Conservation (phyloP, 202 grass and related monocot species). For the Thinopyrum obtusiflorum region DNA sequence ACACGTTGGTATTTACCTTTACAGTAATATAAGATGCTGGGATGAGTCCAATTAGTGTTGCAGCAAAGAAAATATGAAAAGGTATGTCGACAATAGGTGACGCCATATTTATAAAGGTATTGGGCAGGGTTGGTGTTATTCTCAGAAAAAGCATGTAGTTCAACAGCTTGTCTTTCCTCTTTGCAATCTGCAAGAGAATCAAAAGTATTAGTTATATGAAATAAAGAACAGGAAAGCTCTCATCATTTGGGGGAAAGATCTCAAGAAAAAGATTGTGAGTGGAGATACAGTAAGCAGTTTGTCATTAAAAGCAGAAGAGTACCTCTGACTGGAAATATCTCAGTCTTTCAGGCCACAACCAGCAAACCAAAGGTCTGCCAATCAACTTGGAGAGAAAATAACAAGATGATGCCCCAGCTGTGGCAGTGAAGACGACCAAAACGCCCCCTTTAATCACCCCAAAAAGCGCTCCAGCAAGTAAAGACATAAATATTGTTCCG, state of each 20-base stretch:
- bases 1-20: constrained; percentile 46
- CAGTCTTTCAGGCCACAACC: constrained; percentile 92
- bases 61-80: constrained; percentile 95
- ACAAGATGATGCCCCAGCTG: constrained; percentile 87
- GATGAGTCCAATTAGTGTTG: constrained; percentile 81
- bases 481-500: constrained; percentile 98
- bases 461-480: constrained; percentile 96
- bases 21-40: constrained; percentile 98
- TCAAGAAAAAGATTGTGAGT: constrained; percentile 26
- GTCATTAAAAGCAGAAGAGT: constrained; percentile 29
- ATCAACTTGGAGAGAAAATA: constrained; percentile 96
- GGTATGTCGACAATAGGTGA: constrained; percentile 98
- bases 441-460: constrained; percentile 82
- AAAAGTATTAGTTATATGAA: constrained; percentile 22
- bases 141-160: constrained; percentile 99
- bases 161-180: constrained; percentile 83
- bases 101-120: constrained; percentile 98
- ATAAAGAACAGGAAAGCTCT: neutral
- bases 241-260: neutral
- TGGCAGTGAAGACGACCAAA: constrained; percentile 89
- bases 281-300: neutral
- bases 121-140: constrained; percentile 96
- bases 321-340: constrained; percentile 97
- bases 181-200: constrained; percentile 66
- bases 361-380: constrained; percentile 81